Evolutionary conservation across 1,139 yeast genomes (phyloP), one percentile per base, ranked within the genome.

Genomic region (Sugiyamaella castrensis): DNA sequence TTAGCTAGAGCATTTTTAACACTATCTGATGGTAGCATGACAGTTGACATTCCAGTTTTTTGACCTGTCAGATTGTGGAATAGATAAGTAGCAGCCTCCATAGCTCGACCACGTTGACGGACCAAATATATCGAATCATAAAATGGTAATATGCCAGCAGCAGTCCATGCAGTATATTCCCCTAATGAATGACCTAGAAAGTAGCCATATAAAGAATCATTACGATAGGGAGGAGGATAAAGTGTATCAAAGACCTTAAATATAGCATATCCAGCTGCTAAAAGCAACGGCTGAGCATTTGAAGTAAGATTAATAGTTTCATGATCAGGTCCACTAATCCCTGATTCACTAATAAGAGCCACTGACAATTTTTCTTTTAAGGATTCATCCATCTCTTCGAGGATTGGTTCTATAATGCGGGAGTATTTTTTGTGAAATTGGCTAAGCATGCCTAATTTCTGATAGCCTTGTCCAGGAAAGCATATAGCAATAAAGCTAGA

Each of bases 281-380:
- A 64, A 15, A 81, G 77, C 31, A 84, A 79, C 1, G 86, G 86
- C 66, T 81, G 87, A 12, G 85, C 84, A 59, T 77, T 74, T 40
- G 76, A 65, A 1, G 86, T 80, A 16, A 65, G 53, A 41, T 63
- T 58, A 41, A 66, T 51, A 19, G 56, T 52, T 11, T 51, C 53
- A 12, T 51, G 43, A 28, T 59, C 60, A 9, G 48, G 43, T 6
- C 47, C 52, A 24, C 46, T 43, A 9, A 44, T 48, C 10, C 42
- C 50, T 11, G 50, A 31, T 15, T 58, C 57, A 13, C 55, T 54
- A 10, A 62, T 52, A 29, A 63, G 50, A 8, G 64, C 62, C 13
- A 57, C 48, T 3, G 66, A 59, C 6, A 67, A 49, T 12, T 57
- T 55, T 28, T 53, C 56, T 7, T 64, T 62, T 36, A 71, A 53